Evolutionary conservation across 805 yeast genomes (phyloP).

Genomic region (Saccharomycopsis olivae): DNA sequence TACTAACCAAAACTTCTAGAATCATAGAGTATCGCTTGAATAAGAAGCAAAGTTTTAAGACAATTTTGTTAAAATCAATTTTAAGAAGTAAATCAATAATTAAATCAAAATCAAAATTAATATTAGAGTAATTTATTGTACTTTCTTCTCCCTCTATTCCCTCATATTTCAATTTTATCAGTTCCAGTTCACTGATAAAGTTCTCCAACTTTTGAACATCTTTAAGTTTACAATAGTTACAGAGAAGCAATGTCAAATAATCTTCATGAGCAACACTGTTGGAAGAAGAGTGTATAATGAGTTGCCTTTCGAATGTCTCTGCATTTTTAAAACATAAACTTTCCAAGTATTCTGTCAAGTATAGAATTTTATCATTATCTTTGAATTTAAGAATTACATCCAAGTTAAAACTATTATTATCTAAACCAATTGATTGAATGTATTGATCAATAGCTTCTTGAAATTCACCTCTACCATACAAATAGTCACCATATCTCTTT

Average conservation of each 20-base stretch:
- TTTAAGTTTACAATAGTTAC: constrained; percentile 48
- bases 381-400: constrained; percentile 43
- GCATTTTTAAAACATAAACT: constrained; percentile 10
- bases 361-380: constrained; percentile 40
- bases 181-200: constrained; percentile 28
- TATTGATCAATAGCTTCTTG: constrained; percentile 69
- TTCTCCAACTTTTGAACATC: constrained; percentile 30
- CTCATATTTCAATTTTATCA: constrained; percentile 7
- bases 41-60: constrained; percentile 15
- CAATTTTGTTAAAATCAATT: constrained; percentile 15
- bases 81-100: constrained; percentile 14
- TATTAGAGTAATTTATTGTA: constrained; percentile 5
- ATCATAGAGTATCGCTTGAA: constrained; percentile 18
- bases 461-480: constrained; percentile 54
- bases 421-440: constrained; percentile 38
- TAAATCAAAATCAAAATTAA: constrained; percentile 16
- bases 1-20: constrained; percentile 15
- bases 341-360: constrained; percentile 35
- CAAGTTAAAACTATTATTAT: constrained; percentile 14
- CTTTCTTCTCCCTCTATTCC: constrained; percentile 6
- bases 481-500: constrained; percentile 58
- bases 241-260: constrained; percentile 42
- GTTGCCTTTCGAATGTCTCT: constrained; percentile 24
- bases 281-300: constrained; percentile 23
- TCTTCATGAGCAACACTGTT: constrained; percentile 23